Evolutionary conservation across 331 rosid species (phyloP).

Genomic region (Malus hybrid): DNA sequence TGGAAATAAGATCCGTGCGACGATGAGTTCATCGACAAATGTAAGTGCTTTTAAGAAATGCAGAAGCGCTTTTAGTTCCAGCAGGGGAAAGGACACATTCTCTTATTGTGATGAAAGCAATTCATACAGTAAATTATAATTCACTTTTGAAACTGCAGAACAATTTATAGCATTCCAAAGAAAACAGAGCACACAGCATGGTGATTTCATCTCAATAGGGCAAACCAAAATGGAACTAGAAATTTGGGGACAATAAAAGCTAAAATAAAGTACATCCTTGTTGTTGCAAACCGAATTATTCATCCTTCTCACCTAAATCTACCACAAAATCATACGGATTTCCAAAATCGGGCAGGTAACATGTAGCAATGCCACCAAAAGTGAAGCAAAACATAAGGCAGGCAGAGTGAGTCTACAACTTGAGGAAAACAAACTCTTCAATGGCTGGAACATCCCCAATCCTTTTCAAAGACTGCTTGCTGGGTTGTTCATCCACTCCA

Average conservation of each 20-base stretch:
- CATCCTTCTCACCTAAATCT: constrained; percentile 16
- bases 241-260: background rate
- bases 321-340: constrained; percentile 11
- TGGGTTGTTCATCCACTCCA: constrained; percentile 87
- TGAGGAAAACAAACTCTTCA: constrained; percentile 88
- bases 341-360: constrained; percentile 38
- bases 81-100: background rate
- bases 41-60: background rate
- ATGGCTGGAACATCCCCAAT: constrained; percentile 82
- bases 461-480: constrained; percentile 62
- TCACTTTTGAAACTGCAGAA: background rate
- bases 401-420: constrained; percentile 41
- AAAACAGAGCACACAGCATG: background rate
- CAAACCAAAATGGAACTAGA: background rate
- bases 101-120: background rate
- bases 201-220: background rate
- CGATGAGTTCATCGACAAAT: background rate
- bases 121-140: background rate
- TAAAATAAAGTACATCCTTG: background rate
- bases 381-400: background rate
- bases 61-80: background rate
- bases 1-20: background rate
- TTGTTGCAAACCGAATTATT: constrained; percentile 8
- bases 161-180: background rate
- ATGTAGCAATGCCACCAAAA: constrained; percentile 11